Percentiles rank a stretch among this genome's conserved stretches.
Conservation (phyloP, 1,284 basidiomycete species). For the Peniophora sp. region DNA sequence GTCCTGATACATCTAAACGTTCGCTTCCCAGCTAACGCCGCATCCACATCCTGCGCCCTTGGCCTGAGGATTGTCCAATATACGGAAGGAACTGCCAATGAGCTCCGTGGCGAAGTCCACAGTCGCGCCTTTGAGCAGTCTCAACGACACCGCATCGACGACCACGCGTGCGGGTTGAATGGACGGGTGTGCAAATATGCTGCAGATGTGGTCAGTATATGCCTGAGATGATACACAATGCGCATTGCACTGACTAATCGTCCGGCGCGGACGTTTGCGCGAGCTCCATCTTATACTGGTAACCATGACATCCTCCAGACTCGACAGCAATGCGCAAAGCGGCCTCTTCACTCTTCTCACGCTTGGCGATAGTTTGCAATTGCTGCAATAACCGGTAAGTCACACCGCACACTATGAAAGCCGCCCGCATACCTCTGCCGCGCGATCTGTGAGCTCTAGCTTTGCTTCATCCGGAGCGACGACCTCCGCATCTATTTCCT, state of each 20-base stretch:
- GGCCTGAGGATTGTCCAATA: slow-evolving; percentile 78
- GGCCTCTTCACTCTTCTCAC: slow-evolving; percentile 21
- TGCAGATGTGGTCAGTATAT: slow-evolving; percentile 21
- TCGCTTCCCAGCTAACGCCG: slow-evolving; percentile 87
- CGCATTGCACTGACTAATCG: slow-evolving; percentile 63
- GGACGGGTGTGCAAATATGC: slow-evolving; percentile 47
- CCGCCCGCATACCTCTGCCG: slow-evolving; percentile 51
- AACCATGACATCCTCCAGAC: slow-evolving; percentile 89
- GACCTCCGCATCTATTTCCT: slow-evolving; percentile 49
- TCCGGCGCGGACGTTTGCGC: slow-evolving; percentile 51
- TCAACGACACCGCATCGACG: slow-evolving; percentile 76
- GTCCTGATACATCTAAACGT: slow-evolving; percentile 30
- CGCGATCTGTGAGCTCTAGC: slow-evolving; percentile 57
- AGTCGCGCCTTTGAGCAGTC: slow-evolving; percentile 74
- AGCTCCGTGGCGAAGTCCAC: slow-evolving; percentile 88
- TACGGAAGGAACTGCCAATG: slow-evolving; percentile 80
- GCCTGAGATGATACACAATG: slow-evolving; percentile 5
- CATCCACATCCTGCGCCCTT: slow-evolving; percentile 85
- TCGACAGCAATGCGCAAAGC: slow-evolving; percentile 77
- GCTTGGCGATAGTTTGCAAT: not conserved
- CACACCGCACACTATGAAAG: not conserved
- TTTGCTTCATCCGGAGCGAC: slow-evolving; percentile 36
- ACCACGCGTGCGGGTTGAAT: slow-evolving; percentile 66
- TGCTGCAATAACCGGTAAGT: not conserved
- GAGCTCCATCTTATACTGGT: slow-evolving; percentile 86